phyloP scores from a whole-genome alignment of 352 stramenopile genomes.

The Plasmopara halstedii region DNA sequence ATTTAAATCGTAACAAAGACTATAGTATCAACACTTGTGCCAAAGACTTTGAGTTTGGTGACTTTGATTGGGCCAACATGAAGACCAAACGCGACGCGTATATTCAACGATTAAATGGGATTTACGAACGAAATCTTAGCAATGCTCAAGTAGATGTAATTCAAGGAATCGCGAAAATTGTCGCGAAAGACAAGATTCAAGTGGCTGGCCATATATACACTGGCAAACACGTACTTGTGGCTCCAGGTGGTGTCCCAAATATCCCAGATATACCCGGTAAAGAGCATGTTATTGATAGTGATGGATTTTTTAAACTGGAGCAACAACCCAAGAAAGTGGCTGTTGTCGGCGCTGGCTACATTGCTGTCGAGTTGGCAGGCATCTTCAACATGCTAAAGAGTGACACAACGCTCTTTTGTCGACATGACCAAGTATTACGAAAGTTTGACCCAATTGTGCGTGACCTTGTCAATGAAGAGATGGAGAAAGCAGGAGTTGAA shows the following conservation, averaged over 20 bases:
- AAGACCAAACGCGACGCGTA: constrained; percentile 93
- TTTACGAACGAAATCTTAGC: constrained; percentile 92
- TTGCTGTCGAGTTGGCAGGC: constrained; percentile 94
- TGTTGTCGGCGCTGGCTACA: constrained; percentile 95
- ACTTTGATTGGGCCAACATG: constrained; percentile 89
- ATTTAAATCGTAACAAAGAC: constrained; percentile 47
- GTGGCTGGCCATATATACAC: constrained; percentile 71
- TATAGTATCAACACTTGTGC: constrained; percentile 56
- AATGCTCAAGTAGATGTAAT: constrained; percentile 88
- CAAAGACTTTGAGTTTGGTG: constrained; percentile 42
- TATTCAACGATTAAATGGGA: constrained; percentile 93
- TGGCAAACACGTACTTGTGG: constrained; percentile 93
- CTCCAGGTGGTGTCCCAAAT: constrained; percentile 86
- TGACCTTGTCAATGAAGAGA: constrained; percentile 66
- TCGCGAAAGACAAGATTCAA: constrained; percentile 69
- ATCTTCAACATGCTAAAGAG: constrained; percentile 92
- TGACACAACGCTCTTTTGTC: constrained; percentile 88
- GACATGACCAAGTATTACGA: constrained; percentile 79
- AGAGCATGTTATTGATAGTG: constrained; percentile 92
- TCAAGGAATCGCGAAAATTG: constrained; percentile 85
- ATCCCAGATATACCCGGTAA: constrained; percentile 80
- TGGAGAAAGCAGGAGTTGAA: constrained; percentile 59
- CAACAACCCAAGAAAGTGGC: constrained; percentile 85
- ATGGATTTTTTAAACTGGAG: constrained; percentile 97
- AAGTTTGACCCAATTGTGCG: constrained; percentile 88